These are phyloP conservation scores for Botryococcus braunii DNA, from an alignment of 163 green algal species.

Conservation along the genomic window DNA sequence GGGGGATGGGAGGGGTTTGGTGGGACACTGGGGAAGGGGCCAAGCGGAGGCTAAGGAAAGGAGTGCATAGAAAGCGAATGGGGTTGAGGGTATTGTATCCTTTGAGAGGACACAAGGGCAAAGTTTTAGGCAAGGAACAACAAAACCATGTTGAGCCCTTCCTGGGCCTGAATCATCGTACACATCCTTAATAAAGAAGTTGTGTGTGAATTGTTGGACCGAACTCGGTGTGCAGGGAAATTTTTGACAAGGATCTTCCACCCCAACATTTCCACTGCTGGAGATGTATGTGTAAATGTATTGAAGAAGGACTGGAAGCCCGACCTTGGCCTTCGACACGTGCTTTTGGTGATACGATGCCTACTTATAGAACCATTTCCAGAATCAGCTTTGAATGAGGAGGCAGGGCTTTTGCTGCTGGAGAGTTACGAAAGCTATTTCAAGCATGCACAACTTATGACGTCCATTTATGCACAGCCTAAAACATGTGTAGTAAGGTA, in stretches of 20 bases:
- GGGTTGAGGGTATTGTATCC: not conserved
- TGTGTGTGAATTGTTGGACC: not conserved
- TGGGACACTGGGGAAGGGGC: no score
- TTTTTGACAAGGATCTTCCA: slow-evolving; percentile 91
- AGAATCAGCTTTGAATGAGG: slow-evolving; percentile 95
- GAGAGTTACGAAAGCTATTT: slow-evolving; percentile 86
- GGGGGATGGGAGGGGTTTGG: no score
- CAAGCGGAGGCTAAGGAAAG: not conserved
- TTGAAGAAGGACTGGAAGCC: slow-evolving; percentile 89
- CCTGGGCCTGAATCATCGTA: no score
- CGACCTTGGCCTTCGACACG: slow-evolving; percentile 61
- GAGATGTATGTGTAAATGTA: slow-evolving; percentile 98
- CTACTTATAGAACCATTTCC: slow-evolving; percentile 25
- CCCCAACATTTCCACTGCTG: slow-evolving; percentile 83
- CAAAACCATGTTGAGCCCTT: not conserved
- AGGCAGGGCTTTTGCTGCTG: slow-evolving; percentile 89
- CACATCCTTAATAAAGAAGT: no score
- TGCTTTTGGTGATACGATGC: slow-evolving; percentile 74
- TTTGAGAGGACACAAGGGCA: not conserved
- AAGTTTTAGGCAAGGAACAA: not conserved
- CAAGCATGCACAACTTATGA: slow-evolving; percentile 80
- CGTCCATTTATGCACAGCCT: slow-evolving; percentile 71
- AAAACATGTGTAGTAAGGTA: not conserved
- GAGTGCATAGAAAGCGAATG: not conserved
- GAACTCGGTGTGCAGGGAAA: slow-evolving; percentile 46